These are phyloP conservation scores for Phtheirospermum japonicum DNA, from an alignment of 257 asterid species.

Conservation along the genomic window DNA sequence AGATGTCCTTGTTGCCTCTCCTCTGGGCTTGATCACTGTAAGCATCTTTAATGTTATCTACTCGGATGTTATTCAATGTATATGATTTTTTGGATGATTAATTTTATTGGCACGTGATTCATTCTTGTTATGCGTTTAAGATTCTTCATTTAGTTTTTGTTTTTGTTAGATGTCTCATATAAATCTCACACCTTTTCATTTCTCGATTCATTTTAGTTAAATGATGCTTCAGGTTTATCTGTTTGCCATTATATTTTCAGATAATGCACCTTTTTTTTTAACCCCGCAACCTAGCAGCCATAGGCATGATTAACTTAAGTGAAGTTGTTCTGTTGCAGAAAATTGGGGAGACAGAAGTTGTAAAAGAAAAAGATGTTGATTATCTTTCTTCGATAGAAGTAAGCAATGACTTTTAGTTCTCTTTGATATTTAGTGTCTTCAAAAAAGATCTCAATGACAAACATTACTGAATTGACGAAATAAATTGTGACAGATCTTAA, in stretches of 20 bases:
- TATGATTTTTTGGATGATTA: slow-evolving; percentile 18
- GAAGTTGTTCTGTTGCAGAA: slow-evolving; percentile 58
- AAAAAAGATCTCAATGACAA: slow-evolving; percentile 13
- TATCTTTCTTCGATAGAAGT: slow-evolving; percentile 98
- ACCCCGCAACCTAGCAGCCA: slow-evolving; percentile 5
- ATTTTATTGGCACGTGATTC: slow-evolving; percentile 5
- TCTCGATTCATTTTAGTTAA: slow-evolving; percentile 16
- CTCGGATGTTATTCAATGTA: slow-evolving; percentile 16
- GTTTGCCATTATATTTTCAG: not conserved
- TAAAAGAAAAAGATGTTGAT: slow-evolving; percentile 86
- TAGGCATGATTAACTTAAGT: slow-evolving; percentile 15
- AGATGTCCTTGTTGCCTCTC: slow-evolving; percentile 92
- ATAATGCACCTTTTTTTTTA: slow-evolving; percentile 2
- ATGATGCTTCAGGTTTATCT: slow-evolving; percentile 8
- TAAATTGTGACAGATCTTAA: slow-evolving; percentile 57
- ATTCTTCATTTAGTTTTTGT: slow-evolving; percentile 19
- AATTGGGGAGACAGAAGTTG: slow-evolving; percentile 78
- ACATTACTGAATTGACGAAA: slow-evolving; percentile 25
- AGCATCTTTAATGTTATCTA: slow-evolving; percentile 28
- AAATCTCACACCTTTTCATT: slow-evolving; percentile 1
- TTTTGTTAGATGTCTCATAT: slow-evolving; percentile 13
- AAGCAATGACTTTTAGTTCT: slow-evolving; percentile 17
- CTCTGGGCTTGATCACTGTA: slow-evolving; percentile 86
- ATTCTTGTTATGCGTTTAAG: slow-evolving; percentile 4
- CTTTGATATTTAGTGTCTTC: slow-evolving; percentile 1